Evolutionary conservation across 2,329 filamentous ascomycete species (phyloP).

Genomic region (Pezizomycotina sp.): DNA sequence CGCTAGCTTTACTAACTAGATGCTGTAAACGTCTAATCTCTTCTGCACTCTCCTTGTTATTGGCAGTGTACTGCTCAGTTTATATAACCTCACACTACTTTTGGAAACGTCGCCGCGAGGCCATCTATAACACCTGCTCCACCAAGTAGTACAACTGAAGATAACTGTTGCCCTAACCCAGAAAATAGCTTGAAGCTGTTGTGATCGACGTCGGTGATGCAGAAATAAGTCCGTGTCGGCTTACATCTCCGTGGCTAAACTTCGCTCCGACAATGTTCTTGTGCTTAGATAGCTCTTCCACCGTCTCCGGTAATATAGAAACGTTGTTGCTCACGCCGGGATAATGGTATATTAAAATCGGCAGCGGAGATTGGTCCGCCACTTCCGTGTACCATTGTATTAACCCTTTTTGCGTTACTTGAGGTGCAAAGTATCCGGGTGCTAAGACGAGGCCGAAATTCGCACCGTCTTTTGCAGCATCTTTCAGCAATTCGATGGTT

Average conservation of each 20-base stretch:
- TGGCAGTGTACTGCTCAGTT: constrained; percentile 32
- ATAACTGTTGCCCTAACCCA: constrained; percentile 48
- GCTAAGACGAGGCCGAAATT: constrained; percentile 47
- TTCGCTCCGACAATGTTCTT: constrained; percentile 54
- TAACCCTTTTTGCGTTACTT: constrained; percentile 42
- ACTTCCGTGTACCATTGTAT: constrained; percentile 44
- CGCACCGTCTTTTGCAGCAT: constrained; percentile 40
- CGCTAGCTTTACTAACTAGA: constrained; percentile 46
- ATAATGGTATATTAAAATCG: constrained; percentile 50
- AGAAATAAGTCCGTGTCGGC: constrained; percentile 46
- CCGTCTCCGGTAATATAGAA: constrained; percentile 41
- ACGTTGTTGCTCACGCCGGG: constrained; percentile 52
- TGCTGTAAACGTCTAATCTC: constrained; percentile 32
- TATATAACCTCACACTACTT: constrained; percentile 42
- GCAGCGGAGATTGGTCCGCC: constrained; percentile 43
- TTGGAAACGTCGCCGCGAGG: constrained; percentile 48
- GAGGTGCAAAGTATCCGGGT: constrained; percentile 47
- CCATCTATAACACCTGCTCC: constrained; percentile 48
- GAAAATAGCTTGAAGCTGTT: constrained; percentile 44
- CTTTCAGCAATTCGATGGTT: constrained; percentile 34
- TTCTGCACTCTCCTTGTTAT: constrained; percentile 28
- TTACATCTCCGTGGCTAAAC: constrained; percentile 50
- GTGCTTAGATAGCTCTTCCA: constrained; percentile 41
- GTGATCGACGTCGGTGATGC: constrained; percentile 44
- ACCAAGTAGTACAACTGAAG: constrained; percentile 41